phyloP scores from a whole-genome alignment of 2,329 filamentous ascomycete species.

The Cylindrodendrum hubeiense region DNA sequence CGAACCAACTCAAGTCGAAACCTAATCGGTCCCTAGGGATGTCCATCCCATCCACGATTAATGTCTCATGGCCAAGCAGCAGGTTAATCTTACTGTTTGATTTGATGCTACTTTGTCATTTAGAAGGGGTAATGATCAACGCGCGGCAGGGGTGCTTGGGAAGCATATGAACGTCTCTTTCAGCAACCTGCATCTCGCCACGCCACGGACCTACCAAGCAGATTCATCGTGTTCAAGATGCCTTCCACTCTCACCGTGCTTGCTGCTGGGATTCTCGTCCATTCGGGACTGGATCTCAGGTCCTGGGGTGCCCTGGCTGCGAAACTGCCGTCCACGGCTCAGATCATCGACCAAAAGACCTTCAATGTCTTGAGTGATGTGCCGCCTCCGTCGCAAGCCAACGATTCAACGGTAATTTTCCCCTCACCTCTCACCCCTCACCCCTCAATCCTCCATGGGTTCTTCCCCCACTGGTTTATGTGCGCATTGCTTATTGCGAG shows the following conservation, averaged over 20 bases:
- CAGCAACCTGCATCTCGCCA: slow-evolving; percentile 18
- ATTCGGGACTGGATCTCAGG: slow-evolving; percentile 20
- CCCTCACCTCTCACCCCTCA: neutral
- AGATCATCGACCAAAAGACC: slow-evolving; percentile 39
- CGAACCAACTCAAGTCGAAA: slow-evolving; percentile 15
- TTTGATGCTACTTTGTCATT: neutral
- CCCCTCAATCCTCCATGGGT: neutral
- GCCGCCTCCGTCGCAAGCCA: slow-evolving; percentile 27
- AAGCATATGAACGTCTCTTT: slow-evolving; percentile 30
- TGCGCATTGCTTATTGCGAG: neutral
- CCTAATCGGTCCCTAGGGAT: neutral
- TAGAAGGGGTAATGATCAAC: slow-evolving; percentile 19
- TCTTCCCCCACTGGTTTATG: rapidly evolving
- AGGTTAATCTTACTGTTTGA: slow-evolving; percentile 14
- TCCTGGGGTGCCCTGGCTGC: slow-evolving; percentile 59
- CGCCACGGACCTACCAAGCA: slow-evolving; percentile 14
- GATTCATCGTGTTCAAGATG: slow-evolving; percentile 24
- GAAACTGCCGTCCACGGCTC: slow-evolving; percentile 35
- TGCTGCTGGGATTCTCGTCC: slow-evolving; percentile 30
- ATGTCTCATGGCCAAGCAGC: neutral
- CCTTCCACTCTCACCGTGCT: slow-evolving; percentile 33
- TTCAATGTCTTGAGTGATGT: slow-evolving; percentile 38
- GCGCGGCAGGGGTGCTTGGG: neutral
- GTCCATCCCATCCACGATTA: neutral
- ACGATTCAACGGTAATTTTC: slow-evolving; percentile 33